Evolutionary conservation across 345 rosid species (phyloP), one percentile per base, ranked within the genome.

Genomic region (Leavenworthia alabamica): DNA sequence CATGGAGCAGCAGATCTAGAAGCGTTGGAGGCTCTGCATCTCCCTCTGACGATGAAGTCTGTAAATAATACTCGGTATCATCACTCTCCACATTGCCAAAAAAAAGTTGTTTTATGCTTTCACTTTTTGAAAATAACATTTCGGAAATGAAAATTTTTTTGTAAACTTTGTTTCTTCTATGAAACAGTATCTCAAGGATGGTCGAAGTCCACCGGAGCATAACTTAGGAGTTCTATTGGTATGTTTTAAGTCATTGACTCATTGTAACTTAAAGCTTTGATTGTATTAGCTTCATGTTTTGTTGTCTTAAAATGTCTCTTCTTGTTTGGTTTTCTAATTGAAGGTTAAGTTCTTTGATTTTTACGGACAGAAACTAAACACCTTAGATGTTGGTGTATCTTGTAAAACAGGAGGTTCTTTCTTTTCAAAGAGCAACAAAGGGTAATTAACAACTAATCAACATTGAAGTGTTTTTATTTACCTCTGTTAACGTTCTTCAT

Each of bases 221-320:
- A 89, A 92, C 75, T 81, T 92, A 81, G 96, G 96, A 59, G 75
- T 85, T 60, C 83, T 92, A 48, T 69, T 92, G 95, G 98, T 92
- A 82, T 59, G 81, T 17, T 27, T n/a, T n/a, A n/a, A n/a, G n/a
- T n/a, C n/a, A n/a, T 41, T 56, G 56, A 37, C 29, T n/a, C 58
- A 56, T 16, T 8, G 13, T 4, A 16, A 13, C 29, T 29, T 26
- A 12, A 37, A 59, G 40, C 43, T 39, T 7, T 61, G 7, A 35
- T 16, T 52, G 43, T 19, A 29, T 42, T 42, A 26, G 26, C 40
- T 13, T 66, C 27, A 9, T 19, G n/a, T n/a, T 8, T 27, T 39
- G 43, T 69, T 15, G 39, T 41, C 59, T 73, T n/a, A n/a, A 53
- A 61, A 37, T n/a, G n/a, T n/a, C 9, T 27, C 9, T 40, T 13